Evolutionary conservation across 148 eudicot species (phyloP).

Genomic region (Arbutus unedo): DNA sequence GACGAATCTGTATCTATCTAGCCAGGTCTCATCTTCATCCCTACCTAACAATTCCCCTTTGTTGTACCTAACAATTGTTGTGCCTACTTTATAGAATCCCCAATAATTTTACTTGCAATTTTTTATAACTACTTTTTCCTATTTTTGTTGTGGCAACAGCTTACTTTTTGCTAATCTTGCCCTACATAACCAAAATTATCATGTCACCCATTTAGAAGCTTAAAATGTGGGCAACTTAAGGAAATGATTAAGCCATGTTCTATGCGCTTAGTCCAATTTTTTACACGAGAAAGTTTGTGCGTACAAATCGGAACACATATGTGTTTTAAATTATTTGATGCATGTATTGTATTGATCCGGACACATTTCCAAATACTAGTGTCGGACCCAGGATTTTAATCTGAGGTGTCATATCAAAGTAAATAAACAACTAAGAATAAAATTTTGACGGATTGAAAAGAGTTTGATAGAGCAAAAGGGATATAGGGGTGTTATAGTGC

Average conservation of each 20-base stretch:
- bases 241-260: background rate
- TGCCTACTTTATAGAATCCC: background rate
- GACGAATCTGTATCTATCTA: too few species aligned
- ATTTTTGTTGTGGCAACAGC: background rate
- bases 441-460: too few species aligned
- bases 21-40: conserved; percentile 10
- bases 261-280: background rate
- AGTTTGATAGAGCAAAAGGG: too few species aligned
- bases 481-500: too few species aligned
- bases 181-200: background rate
- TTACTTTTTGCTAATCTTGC: background rate
- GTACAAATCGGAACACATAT: too few species aligned
- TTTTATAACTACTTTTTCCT: background rate
- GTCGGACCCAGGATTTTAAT: too few species aligned
- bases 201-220: conserved; percentile 1
- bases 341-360: too few species aligned
- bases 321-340: too few species aligned
- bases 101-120: background rate
- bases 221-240: background rate
- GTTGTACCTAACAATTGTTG: background rate
- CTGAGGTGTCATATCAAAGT: too few species aligned
- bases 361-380: too few species aligned
- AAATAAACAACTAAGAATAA: too few species aligned
- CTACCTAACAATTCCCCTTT: background rate
- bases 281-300: too few species aligned